Conservation (phyloP, 1,139 yeast species). For the Yamadazyma epiphylla region DNA sequence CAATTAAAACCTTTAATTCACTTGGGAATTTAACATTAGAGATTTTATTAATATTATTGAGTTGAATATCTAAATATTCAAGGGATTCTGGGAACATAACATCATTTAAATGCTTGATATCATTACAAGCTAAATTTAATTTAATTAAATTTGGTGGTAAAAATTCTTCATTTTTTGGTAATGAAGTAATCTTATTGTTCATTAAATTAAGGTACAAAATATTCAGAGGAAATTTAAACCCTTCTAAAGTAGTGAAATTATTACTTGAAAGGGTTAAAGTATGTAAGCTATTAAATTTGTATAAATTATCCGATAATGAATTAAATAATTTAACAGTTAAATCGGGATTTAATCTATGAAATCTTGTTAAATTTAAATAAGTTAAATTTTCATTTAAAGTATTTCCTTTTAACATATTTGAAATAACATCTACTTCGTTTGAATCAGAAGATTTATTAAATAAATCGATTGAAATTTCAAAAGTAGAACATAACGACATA, state of each 20-base stretch:
- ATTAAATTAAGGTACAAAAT: constrained; percentile 12
- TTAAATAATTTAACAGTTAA: constrained; percentile 3
- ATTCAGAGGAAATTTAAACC: constrained; percentile 10
- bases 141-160: constrained; percentile 13
- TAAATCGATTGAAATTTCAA: constrained; percentile 14
- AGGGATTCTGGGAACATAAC: constrained; percentile 12
- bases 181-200: constrained; percentile 11
- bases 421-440: constrained; percentile 6
- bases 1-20: constrained; percentile 12
- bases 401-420: constrained; percentile 5
- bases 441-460: constrained; percentile 10
- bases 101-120: constrained; percentile 8
- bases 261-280: constrained; percentile 13
- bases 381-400: constrained; percentile 9
- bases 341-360: constrained; percentile 10
- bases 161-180: constrained; percentile 10
- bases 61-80: constrained; percentile 16
- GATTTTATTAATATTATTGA: constrained; percentile 13
- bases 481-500: constrained; percentile 5
- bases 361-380: constrained; percentile 12
- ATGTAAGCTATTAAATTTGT: constrained; percentile 9
- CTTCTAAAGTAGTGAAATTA: constrained; percentile 7
- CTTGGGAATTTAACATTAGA: constrained; percentile 11
- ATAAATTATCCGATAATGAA: constrained; percentile 5
- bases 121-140: constrained; percentile 14